phyloP scores from a whole-genome alignment of 148 eudicot genomes.

The Rhododendron ferrugineum region DNA sequence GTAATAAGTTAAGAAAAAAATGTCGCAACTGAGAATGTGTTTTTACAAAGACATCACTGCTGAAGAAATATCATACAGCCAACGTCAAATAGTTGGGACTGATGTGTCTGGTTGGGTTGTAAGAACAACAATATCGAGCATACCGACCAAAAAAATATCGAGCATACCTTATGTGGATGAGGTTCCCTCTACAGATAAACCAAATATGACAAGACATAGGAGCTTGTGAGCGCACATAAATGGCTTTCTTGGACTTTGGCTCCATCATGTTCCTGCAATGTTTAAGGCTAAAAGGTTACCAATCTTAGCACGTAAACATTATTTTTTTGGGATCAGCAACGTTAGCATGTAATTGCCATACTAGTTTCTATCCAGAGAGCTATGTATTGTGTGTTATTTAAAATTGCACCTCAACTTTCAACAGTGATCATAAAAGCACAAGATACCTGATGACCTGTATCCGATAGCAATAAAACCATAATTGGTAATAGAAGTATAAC shows the following conservation, averaged over 20 bases:
- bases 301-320: not conserved
- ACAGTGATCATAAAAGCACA: not conserved
- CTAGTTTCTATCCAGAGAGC: not conserved
- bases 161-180: slow-evolving; percentile 63
- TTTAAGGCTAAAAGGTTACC: slow-evolving; percentile 9
- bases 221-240: slow-evolving; percentile 54
- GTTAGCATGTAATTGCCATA: not conserved
- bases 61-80: not conserved
- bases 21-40: not conserved
- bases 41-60: not conserved
- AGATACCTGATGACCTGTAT: not conserved
- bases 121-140: not conserved
- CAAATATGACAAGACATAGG: slow-evolving; percentile 68
- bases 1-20: not conserved
- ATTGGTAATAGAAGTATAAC: not conserved
- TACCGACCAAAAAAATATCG: slow-evolving; percentile 28
- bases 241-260: slow-evolving; percentile 78
- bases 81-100: not conserved
- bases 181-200: slow-evolving; percentile 70
- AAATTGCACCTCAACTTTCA: not conserved
- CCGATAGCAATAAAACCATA: not conserved
- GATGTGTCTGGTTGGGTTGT: not conserved
- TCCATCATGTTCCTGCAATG: slow-evolving; percentile 65
- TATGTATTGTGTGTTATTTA: not conserved
- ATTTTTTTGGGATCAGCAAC: not conserved